Conservation (phyloP, 2,329 filamentous ascomycete species). For the Dendryphion nanum region DNA sequence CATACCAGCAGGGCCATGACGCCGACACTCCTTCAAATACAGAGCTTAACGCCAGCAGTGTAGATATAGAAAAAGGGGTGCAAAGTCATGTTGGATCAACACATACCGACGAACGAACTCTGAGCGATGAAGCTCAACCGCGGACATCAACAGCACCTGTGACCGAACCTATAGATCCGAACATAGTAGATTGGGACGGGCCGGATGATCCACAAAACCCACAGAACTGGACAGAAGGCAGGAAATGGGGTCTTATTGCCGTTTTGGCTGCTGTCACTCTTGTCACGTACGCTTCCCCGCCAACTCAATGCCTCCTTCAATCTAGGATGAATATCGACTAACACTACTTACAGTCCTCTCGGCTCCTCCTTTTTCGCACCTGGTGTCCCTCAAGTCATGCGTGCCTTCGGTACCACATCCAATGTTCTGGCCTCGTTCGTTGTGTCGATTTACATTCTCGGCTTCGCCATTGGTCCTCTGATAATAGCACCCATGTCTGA, state of each 20-base stretch:
- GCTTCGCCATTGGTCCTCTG: conserved; percentile 39
- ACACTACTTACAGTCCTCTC: conserved; percentile 19
- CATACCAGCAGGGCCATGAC: conserved; percentile 27
- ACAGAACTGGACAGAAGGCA: conserved; percentile 26
- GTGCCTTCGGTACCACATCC: conserved; percentile 27
- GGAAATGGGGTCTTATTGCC: conserved; percentile 38
- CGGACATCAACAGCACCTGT: conserved; percentile 4
- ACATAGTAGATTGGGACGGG: conserved; percentile 35
- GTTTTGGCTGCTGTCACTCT: conserved; percentile 36
- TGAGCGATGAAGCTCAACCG: conserved; percentile 9
- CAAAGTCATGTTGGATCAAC: conserved; percentile 22
- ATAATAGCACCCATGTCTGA: conserved; percentile 39
- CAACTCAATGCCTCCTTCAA: not conserved
- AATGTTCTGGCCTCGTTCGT: conserved; percentile 36
- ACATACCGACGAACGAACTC: conserved; percentile 22
- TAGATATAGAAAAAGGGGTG: conserved; percentile 28
- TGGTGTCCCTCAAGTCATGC: conserved; percentile 54
- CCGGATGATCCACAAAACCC: conserved; percentile 38
- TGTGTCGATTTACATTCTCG: conserved; percentile 40
- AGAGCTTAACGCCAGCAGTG: not conserved
- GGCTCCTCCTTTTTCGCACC: conserved; percentile 53
- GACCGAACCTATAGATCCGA: conserved; percentile 17
- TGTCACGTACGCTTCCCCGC: conserved; percentile 24
- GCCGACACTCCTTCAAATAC: conserved; percentile 15
- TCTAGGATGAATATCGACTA: not conserved